These are phyloP conservation scores for Penicillium desertorum DNA, from an alignment of 495 filamentous ascomycete species.

Conservation along the genomic window DNA sequence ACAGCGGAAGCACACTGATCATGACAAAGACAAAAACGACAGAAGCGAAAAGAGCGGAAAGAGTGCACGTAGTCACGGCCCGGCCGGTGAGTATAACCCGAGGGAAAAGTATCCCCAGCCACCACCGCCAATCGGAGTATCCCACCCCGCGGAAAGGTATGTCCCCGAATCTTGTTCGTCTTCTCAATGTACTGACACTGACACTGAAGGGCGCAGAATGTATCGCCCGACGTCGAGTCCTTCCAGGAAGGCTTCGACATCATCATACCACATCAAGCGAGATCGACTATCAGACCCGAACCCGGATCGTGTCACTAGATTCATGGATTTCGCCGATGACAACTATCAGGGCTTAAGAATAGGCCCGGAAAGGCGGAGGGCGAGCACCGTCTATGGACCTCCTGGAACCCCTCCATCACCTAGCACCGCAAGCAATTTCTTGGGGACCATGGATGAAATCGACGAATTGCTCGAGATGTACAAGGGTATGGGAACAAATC, in stretches of 20 bases:
- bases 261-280: neutral
- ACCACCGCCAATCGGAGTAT: neutral
- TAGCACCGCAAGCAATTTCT: neutral
- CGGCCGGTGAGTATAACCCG: slow-evolving; percentile 1
- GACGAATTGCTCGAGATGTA: slow-evolving; percentile 16
- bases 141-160: slow-evolving; percentile 3
- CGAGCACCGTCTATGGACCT: neutral
- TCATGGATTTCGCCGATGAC: neutral
- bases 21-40: neutral
- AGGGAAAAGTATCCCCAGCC: neutral
- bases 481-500: slow-evolving; percentile 2
- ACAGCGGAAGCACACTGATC: neutral
- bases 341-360: neutral
- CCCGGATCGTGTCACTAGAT: neutral
- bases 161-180: neutral
- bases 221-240: neutral
- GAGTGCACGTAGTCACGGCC: neutral
- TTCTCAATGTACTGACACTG: neutral
- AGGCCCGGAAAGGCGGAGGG: neutral
- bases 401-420: neutral
- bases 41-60: neutral
- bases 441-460: neutral
- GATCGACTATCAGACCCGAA: neutral
- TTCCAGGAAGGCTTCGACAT: neutral
- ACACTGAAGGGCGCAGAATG: neutral